A percentile compares a stretch with the other conserved stretches of the same genome.
phyloP scores from a whole-genome alignment of 2,329 filamentous ascomycete genomes.

The Colletotrichum salicis region DNA sequence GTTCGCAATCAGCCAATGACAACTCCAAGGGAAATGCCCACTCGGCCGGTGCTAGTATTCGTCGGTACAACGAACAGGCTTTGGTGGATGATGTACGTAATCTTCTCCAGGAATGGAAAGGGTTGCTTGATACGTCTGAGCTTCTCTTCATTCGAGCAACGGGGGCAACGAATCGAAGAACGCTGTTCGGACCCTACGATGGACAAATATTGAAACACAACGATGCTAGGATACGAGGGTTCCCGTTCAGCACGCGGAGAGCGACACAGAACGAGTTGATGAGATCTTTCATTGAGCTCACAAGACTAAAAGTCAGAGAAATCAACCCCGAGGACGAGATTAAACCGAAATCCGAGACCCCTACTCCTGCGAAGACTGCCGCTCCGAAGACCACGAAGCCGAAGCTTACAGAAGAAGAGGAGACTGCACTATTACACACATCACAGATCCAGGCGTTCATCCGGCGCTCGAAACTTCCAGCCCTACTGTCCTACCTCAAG shows the following conservation, averaged over 20 bases:
- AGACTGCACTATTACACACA: constrained; percentile 84
- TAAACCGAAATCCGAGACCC: constrained; percentile 53
- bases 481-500: constrained; percentile 83
- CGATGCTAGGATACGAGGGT: constrained; percentile 83
- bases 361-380: constrained; percentile 47
- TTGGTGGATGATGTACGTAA: constrained; percentile 87
- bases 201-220: constrained; percentile 83
- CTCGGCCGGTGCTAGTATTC: constrained; percentile 88
- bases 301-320: constrained; percentile 84
- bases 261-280: constrained; percentile 95
- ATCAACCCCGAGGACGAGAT: constrained; percentile 73
- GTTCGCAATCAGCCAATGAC: constrained; percentile 93
- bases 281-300: constrained; percentile 93
- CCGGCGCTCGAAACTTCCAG: constrained; percentile 88
- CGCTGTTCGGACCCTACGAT: constrained; percentile 91
- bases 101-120: constrained; percentile 85
- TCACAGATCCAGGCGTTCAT: constrained; percentile 89
- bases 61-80: constrained; percentile 94
- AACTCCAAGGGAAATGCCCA: constrained; percentile 93
- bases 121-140: constrained; percentile 83
- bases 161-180: constrained; percentile 85
- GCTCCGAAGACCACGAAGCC: constrained; percentile 61
- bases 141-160: constrained; percentile 90
- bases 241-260: constrained; percentile 91
- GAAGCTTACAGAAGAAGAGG: constrained; percentile 84